Evolutionary conservation across 768 basidiomycete genomes (phyloP).

Genomic region (Dacryopinax spathularia): DNA sequence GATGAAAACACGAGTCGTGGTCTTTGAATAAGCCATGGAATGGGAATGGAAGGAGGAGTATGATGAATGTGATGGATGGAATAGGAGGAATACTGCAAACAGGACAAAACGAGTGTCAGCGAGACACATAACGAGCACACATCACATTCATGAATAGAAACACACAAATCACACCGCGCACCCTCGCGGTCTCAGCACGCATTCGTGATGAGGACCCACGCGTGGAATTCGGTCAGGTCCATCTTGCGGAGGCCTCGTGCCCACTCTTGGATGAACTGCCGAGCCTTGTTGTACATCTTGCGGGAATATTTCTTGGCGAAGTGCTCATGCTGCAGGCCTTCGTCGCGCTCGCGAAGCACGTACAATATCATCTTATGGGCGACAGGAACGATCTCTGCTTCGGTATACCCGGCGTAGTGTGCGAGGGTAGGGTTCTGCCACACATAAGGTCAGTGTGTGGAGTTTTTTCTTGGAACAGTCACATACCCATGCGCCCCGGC

Average conservation of each 20-base stretch:
- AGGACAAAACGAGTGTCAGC: slow-evolving; percentile 1
- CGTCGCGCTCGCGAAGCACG: slow-evolving; percentile 33
- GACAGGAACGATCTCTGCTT: slow-evolving; percentile 61
- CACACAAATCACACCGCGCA: neutral
- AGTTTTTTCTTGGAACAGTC: neutral
- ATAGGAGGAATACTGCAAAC: neutral
- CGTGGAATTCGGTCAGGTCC: neutral
- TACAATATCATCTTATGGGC: slow-evolving; percentile 84
- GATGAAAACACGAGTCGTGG: neutral
- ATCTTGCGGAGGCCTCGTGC: neutral
- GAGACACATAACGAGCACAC: neutral
- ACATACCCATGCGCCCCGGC: slow-evolving; percentile 77
- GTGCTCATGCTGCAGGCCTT: slow-evolving; percentile 54
- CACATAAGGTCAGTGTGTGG: slow-evolving; percentile 8
- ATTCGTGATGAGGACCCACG: neutral
- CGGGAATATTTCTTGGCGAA: slow-evolving; percentile 82
- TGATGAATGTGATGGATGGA: neutral
- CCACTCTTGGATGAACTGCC: neutral
- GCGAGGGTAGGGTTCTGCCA: slow-evolving; percentile 64
- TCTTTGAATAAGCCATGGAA: neutral
- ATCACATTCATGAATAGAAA: slow-evolving; percentile 2
- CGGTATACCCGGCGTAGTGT: slow-evolving; percentile 76
- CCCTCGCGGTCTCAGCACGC: neutral
- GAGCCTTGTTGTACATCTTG: slow-evolving; percentile 32
- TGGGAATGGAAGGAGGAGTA: neutral